Evolutionary conservation across 805 yeast species (phyloP), one percentile per base, ranked within the genome.

Genomic region (Candida palmyrensis): DNA sequence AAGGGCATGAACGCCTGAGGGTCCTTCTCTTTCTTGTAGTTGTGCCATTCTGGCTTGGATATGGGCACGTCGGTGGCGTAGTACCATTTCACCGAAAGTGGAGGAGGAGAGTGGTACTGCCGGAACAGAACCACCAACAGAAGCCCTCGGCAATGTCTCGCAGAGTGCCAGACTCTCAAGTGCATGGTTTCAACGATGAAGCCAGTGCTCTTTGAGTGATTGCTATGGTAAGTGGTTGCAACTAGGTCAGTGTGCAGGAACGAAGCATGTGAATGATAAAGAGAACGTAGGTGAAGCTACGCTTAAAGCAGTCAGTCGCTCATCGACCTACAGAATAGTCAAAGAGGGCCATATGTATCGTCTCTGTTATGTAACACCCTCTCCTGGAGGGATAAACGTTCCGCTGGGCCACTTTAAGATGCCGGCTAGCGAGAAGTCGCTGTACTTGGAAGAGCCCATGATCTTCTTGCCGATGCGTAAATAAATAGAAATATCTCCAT

Each of bases 61-160:
- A 64, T 53, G 1, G 96, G 95, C 5, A 77, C 55, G 50, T 86
- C 96, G 0, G 87, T 79, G 2, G 95, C 90, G 47, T 86, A 82
- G 51, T 75, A 87, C 97, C 97, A 88, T 40, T 68, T 60, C 13
- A 47, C 51, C 12, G 15, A 42, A 2, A 51, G 35, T 6, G 35
- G 27, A 2, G 56, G 55, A 9, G 23, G 23, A 9, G 29, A n/a
- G n/a, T n/a, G n/a, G n/a, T n/a, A n/a, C n/a, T n/a, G n/a, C n/a
- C n/a, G n/a, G n/a, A n/a, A n/a, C n/a, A n/a, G n/a, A n/a, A n/a
- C n/a, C n/a, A n/a, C n/a, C n/a, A n/a, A n/a, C n/a, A n/a, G n/a
- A n/a, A n/a, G n/a, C n/a, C n/a, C n/a, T n/a, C n/a, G n/a, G n/a
- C n/a, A 14, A 28, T 17, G 11, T 24, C 11, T 16, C 27, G 15